A percentile compares a stretch with the other conserved stretches of the same genome.
These are phyloP conservation scores for Yamadazyma sp. DNA, from an alignment of 1,139 yeast species.

Conservation along the genomic window DNA sequence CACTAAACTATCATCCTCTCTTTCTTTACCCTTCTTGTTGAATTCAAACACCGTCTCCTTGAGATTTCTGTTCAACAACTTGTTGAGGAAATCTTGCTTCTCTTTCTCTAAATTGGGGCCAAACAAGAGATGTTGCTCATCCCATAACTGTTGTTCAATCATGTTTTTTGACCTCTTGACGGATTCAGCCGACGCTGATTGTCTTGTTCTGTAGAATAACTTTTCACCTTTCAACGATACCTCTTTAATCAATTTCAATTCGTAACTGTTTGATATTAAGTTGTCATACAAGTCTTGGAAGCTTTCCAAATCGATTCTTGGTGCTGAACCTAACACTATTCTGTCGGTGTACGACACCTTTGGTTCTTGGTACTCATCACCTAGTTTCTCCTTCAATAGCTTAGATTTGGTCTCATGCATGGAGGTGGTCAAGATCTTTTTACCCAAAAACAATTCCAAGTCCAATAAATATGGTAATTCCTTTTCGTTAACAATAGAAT, in stretches of 20 bases:
- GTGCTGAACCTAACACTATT: constrained; percentile 80
- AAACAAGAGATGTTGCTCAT: constrained; percentile 76
- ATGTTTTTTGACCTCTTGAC: constrained; percentile 83
- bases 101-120: constrained; percentile 74
- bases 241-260: constrained; percentile 59
- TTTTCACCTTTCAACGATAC: constrained; percentile 89
- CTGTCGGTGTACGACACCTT: constrained; percentile 70
- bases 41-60: constrained; percentile 96
- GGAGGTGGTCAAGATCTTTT: constrained; percentile 68
- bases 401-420: constrained; percentile 66
- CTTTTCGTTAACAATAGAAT: constrained; percentile 77
- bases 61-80: constrained; percentile 62
- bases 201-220: constrained; percentile 80
- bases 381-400: constrained; percentile 45
- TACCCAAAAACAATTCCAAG: constrained; percentile 85
- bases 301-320: constrained; percentile 68
- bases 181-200: constrained; percentile 82
- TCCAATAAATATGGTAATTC: constrained; percentile 91
- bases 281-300: constrained; percentile 72
- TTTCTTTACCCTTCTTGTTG: constrained; percentile 49
- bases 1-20: constrained; percentile 66
- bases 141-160: constrained; percentile 76
- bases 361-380: constrained; percentile 47
- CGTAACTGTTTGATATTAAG: constrained; percentile 65
- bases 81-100: constrained; percentile 69